Percentiles rank a stretch among this genome's conserved stretches.
Evolutionary conservation across 768 basidiomycete genomes (phyloP).

Genomic region (Phallus indusiatus): DNA sequence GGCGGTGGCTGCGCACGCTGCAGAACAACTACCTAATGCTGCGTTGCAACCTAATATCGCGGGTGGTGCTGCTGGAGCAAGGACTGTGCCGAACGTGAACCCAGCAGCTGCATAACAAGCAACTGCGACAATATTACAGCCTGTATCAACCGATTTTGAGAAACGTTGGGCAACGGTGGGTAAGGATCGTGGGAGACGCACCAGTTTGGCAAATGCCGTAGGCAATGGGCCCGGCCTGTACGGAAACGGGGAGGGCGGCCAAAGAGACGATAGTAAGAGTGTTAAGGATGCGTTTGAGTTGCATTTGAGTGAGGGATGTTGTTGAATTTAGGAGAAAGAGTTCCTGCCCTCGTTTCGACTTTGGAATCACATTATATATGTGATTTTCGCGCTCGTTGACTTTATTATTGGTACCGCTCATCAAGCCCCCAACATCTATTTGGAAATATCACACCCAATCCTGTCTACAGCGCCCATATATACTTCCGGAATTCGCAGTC

Average conservation of each 20-base stretch:
- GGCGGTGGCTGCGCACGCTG: slow-evolving; percentile 27
- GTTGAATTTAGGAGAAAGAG: no score
- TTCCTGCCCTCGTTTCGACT: no score
- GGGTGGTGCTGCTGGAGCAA: slow-evolving; percentile 28
- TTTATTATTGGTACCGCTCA: no score
- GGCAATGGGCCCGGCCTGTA: slow-evolving; percentile 24
- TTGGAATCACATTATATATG: no score
- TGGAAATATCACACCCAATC: no score
- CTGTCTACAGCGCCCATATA: no score
- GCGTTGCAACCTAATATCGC: slow-evolving; percentile 33
- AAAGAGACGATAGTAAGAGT: neutral
- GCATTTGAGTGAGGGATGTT: no score
- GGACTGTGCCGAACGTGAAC: slow-evolving; percentile 32
- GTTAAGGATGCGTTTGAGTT: no score
- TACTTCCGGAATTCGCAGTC: no score
- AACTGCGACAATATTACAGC: slow-evolving; percentile 29
- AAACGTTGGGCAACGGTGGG: neutral
- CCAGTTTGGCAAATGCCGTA: slow-evolving; percentile 37
- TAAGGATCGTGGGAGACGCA: slow-evolving; percentile 7
- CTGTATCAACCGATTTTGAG: slow-evolving; percentile 11
- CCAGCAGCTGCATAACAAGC: slow-evolving; percentile 37
- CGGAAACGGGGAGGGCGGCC: neutral
- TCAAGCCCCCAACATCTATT: no score
- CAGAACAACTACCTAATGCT: slow-evolving; percentile 34
- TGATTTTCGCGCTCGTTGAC: no score